phyloP scores from a whole-genome alignment of 331 rosid species.

The Malus hybrid region DNA sequence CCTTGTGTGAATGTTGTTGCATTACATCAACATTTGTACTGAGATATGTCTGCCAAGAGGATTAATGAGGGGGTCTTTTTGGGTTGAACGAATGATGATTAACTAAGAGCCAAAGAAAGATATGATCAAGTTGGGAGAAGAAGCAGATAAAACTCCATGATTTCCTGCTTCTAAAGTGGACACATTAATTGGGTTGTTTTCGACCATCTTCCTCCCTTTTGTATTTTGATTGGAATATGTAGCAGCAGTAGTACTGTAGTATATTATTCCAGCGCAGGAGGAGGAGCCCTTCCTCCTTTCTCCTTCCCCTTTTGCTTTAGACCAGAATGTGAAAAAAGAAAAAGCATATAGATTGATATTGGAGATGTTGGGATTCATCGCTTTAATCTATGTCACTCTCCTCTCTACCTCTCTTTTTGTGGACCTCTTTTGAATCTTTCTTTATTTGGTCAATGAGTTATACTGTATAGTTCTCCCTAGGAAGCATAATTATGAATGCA shows the following conservation, averaged over 20 bases:
- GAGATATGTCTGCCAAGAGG: slow-evolving; percentile 1
- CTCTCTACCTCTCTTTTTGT: background rate
- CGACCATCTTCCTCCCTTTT: slow-evolving; percentile 8
- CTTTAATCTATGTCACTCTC: slow-evolving; percentile 6
- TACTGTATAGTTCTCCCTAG: background rate
- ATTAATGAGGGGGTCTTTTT: slow-evolving; percentile 19
- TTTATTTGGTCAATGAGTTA: slow-evolving; percentile 6
- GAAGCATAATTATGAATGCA: slow-evolving; percentile 11
- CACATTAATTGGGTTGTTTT: slow-evolving; percentile 19
- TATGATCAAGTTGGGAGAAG: slow-evolving; percentile 28
- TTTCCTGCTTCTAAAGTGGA: slow-evolving; percentile 36
- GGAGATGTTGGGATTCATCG: slow-evolving; percentile 27
- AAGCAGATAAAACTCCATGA: slow-evolving; percentile 35
- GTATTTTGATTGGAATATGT: slow-evolving; percentile 3
- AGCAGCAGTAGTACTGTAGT: background rate
- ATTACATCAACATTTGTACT: background rate
- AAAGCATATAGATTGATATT: slow-evolving; percentile 13
- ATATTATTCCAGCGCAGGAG: background rate
- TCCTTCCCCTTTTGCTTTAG: slow-evolving; percentile 16
- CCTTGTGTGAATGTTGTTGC: background rate
- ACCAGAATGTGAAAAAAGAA: slow-evolving; percentile 15
- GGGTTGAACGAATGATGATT: slow-evolving; percentile 26
- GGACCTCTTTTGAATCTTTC: slow-evolving; percentile 6
- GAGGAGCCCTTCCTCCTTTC: background rate
- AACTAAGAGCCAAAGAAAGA: slow-evolving; percentile 6